Base-by-base conservation (phyloP, 768 basidiomycete species). In the Psilocybe sp. region DNA sequence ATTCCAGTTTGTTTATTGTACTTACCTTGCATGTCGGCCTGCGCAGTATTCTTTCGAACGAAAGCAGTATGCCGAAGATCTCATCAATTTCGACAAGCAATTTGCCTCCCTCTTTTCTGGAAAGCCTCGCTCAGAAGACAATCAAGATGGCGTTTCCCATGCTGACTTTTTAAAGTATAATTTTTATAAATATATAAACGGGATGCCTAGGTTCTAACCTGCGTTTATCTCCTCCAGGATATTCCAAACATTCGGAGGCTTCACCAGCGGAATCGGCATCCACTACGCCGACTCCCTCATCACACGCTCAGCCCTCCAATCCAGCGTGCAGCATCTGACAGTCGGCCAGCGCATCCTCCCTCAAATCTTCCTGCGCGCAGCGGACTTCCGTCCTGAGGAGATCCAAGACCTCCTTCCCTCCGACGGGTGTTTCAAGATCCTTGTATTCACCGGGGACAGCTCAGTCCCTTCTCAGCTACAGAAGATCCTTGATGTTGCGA, bases 1-100 rank as follows among this genome's bases (percentile, higher is more conserved):
- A 11, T 9, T 5, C 14, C 15, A 13, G 2, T 40, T 46, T 32
- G 32, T n/a, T 41, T 41, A 52, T 33, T 42, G 16, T 3, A 10
- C 7, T 23, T 9, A 16, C 14, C 19, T 31, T 36, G 19, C 41
- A 10, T 35, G 33, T 5, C 35, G 14, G 11, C 37, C 19, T 38
- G n/a, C 36, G 1, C 47, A 87, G 86, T 88, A 89, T 60, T 84
- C 88, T 62, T 51, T 68, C 20, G 89, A 92, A 59, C 74, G 89
- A 20, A 75, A 78, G 44, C 78, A 77, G 55, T 86, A 80, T 51
- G 87, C 89, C 0, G 77, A 84, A 64, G 85, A 88, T 50, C 72
- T 92, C 51, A 89, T 89, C 50, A 57, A 76, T 43, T 89, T 87
- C 57, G 88, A 90, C 61, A 80, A 78, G 55, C 60, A 84, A 51